Conservation (phyloP, 192 early-diverging fungal genomes). For the Mycoemilia scoparia region DNA sequence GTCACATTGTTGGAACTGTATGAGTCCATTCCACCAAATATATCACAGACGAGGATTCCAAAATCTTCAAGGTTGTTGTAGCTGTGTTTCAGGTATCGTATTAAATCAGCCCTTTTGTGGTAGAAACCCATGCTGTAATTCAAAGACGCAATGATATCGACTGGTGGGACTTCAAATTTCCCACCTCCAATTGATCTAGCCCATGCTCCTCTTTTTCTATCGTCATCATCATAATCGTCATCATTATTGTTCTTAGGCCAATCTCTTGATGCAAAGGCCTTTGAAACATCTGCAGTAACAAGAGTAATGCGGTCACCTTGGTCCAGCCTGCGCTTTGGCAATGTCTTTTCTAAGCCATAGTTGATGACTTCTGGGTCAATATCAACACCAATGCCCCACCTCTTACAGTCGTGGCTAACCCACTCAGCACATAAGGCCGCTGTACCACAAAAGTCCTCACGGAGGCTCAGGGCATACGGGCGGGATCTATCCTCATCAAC, state of each 20-base stretch:
- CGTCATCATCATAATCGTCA: neutral
- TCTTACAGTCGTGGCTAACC: slow-evolving; percentile 4
- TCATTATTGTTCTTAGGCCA: neutral
- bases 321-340: slow-evolving; percentile 1
- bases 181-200: too few relatives aligned
- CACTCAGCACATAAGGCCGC: slow-evolving; percentile 28
- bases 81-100: slow-evolving; percentile 17
- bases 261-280: too few relatives aligned
- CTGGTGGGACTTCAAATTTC: slow-evolving; percentile 10
- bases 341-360: slow-evolving; percentile 15
- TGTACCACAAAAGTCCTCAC: slow-evolving; percentile 35
- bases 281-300: slow-evolving; percentile 7
- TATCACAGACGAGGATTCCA: slow-evolving; percentile 26
- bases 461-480: slow-evolving; percentile 7
- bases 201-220: too few relatives aligned
- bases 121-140: slow-evolving; percentile 29
- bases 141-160: slow-evolving; percentile 22
- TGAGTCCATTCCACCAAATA: slow-evolving; percentile 21
- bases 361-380: slow-evolving; percentile 20
- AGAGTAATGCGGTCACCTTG: slow-evolving; percentile 8
- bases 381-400: slow-evolving; percentile 15
- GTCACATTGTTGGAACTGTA: slow-evolving; percentile 2
- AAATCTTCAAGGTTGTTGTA: slow-evolving; percentile 8
- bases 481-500: neutral
- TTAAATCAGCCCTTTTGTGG: slow-evolving; percentile 13